Evolutionary conservation across 2,329 filamentous ascomycete species (phyloP).

Genomic region (Botryotinia narcissicola): DNA sequence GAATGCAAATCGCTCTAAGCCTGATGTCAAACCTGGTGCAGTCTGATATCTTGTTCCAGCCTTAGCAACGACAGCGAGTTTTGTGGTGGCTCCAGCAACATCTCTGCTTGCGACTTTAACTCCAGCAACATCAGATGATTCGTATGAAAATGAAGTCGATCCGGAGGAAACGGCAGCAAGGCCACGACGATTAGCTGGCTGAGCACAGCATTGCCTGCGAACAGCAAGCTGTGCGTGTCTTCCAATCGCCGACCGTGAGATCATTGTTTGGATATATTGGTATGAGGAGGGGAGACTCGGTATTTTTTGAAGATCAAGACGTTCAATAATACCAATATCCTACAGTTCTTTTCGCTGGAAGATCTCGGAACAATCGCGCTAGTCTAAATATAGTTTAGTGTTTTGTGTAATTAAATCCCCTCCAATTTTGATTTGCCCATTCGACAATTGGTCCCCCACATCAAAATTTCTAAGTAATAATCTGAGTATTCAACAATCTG

Average conservation of each 20-base stretch:
- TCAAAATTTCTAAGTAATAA: slow-evolving; percentile 20
- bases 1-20: slow-evolving; percentile 93
- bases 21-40: slow-evolving; percentile 83
- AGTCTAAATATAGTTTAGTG: neutral
- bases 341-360: slow-evolving; percentile 27
- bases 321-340: slow-evolving; percentile 19
- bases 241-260: slow-evolving; percentile 64
- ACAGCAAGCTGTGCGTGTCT: slow-evolving; percentile 62
- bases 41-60: slow-evolving; percentile 92
- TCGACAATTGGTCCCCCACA: slow-evolving; percentile 17
- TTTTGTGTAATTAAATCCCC: slow-evolving; percentile 4
- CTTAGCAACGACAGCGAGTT: slow-evolving; percentile 87
- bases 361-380: slow-evolving; percentile 21
- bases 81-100: slow-evolving; percentile 81
- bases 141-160: slow-evolving; percentile 79
- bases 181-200: slow-evolving; percentile 54
- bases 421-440: slow-evolving; percentile 16
- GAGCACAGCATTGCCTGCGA: slow-evolving; percentile 57
- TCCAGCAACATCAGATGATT: slow-evolving; percentile 76
- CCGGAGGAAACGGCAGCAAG: slow-evolving; percentile 62
- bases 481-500: slow-evolving; percentile 11
- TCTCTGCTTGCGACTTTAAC: slow-evolving; percentile 93
- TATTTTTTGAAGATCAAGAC: slow-evolving; percentile 22
- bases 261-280: slow-evolving; percentile 56
- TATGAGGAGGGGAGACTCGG: slow-evolving; percentile 25